Conservation (phyloP, 1,284 basidiomycete species). For the Austropuccinia psidii region DNA sequence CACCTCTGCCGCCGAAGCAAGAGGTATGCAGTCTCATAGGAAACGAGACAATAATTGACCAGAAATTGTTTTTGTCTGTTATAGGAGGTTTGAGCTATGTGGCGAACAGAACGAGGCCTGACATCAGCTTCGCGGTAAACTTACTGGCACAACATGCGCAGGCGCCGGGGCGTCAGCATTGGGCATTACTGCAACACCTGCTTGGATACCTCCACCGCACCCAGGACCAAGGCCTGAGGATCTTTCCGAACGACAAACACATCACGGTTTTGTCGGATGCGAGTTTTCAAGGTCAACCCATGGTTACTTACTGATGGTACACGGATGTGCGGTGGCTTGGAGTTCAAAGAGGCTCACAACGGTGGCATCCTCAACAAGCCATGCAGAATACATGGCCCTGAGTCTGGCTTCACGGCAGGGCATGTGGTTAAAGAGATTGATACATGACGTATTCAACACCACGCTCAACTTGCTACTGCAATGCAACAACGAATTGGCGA, state of each 20-base stretch:
- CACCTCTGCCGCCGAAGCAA: not conserved
- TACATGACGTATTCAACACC: not conserved
- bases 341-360: not conserved
- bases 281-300: not conserved
- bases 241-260: not conserved
- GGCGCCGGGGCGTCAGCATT: not conserved
- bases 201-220: not conserved
- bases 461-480: not conserved
- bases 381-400: slow-evolving; percentile 18
- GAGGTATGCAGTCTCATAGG: no score
- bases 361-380: not conserved
- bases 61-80: not conserved
- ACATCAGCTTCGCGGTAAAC: not conserved
- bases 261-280: not conserved
- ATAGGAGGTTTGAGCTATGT: not conserved
- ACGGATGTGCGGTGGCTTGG: not conserved
- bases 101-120: not conserved
- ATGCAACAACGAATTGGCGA: not conserved
- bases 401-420: not conserved
- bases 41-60: no score
- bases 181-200: not conserved
- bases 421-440: not conserved
- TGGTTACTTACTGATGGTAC: not conserved
- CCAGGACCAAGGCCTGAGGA: not conserved
- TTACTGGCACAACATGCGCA: not conserved